Conservation (phyloP, 805 yeast species). For the Candida alai region DNA sequence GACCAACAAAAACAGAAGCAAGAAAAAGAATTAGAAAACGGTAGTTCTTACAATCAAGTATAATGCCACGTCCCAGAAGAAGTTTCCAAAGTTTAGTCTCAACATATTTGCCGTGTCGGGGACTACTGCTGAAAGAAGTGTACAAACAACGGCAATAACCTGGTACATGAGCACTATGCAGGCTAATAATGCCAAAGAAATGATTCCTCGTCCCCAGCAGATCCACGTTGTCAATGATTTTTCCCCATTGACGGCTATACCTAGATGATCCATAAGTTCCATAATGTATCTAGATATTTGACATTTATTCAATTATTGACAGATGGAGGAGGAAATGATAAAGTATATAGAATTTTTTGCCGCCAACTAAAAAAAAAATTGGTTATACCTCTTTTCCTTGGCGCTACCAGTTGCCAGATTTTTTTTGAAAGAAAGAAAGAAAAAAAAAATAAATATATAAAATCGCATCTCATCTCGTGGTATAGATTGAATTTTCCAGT, state of each 20-base stretch:
- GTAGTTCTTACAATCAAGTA: slow-evolving; percentile 23
- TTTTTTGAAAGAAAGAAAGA: too few relatives aligned
- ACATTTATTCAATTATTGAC: too few relatives aligned
- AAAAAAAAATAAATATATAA: too few relatives aligned
- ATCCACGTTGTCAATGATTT: background rate
- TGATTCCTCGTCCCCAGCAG: slow-evolving; percentile 7
- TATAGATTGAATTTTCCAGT: too few relatives aligned
- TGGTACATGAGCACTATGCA: slow-evolving; percentile 5
- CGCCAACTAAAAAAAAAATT: too few relatives aligned
- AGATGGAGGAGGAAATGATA: too few relatives aligned
- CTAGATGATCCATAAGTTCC: slow-evolving; percentile 11
- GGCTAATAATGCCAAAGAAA: slow-evolving; percentile 7
- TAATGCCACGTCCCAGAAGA: slow-evolving; percentile 29
- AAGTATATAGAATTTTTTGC: background rate
- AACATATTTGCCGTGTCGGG: slow-evolving; percentile 18
- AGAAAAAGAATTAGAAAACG: background rate
- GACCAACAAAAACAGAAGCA: too few relatives aligned
- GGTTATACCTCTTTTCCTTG: too few relatives aligned
- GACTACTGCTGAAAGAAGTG: slow-evolving; percentile 4
- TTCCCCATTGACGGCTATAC: slow-evolving; percentile 1
- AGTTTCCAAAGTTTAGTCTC: slow-evolving; percentile 7
- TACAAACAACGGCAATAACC: slow-evolving; percentile 3
- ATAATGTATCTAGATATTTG: background rate
- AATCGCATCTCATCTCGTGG: too few relatives aligned
- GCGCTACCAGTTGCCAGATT: too few relatives aligned